These are phyloP conservation scores for Penicillium sp. DNA, from an alignment of 2,329 filamentous ascomycete genomes.

Conservation along the genomic window DNA sequence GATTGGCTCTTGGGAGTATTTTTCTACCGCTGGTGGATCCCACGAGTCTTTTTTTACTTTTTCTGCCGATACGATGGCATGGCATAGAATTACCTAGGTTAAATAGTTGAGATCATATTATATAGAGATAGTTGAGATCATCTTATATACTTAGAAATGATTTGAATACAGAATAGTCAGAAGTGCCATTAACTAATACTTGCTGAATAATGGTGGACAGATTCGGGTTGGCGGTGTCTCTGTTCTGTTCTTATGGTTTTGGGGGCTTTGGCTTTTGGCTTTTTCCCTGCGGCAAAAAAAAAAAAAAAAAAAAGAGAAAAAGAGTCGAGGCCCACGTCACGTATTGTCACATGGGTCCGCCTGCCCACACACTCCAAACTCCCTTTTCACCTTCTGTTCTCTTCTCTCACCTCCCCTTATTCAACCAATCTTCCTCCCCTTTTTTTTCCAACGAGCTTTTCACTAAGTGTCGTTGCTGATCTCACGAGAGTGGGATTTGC, in stretches of 20 bases:
- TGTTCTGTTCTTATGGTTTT: background rate
- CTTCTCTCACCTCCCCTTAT: slow-evolving; percentile 18
- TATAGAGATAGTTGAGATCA: no score
- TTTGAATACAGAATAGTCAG: background rate
- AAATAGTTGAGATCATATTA: no score
- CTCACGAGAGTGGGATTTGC: slow-evolving; percentile 25
- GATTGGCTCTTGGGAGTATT: background rate
- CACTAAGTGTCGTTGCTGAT: slow-evolving; percentile 48
- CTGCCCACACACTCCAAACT: slow-evolving; percentile 45
- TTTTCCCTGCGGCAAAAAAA: background rate
- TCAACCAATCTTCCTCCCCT: slow-evolving; percentile 15
- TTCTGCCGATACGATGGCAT: no score
- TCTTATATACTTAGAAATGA: no score
- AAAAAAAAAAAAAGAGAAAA: background rate
- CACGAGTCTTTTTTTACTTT: slow-evolving; percentile 14
- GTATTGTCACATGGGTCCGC: slow-evolving; percentile 14
- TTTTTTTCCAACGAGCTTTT: slow-evolving; percentile 45
- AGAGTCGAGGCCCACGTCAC: slow-evolving; percentile 31
- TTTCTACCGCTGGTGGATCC: slow-evolving; percentile 10
- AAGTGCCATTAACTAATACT: background rate
- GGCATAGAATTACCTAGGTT: no score
- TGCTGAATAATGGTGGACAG: background rate
- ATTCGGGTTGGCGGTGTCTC: background rate
- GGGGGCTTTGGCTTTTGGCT: no score
- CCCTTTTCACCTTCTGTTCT: slow-evolving; percentile 15